Evolutionary conservation across 305 asterid genomes (phyloP), one percentile per base, ranked within the genome.

Genomic region (Fraxinus platypoda): DNA sequence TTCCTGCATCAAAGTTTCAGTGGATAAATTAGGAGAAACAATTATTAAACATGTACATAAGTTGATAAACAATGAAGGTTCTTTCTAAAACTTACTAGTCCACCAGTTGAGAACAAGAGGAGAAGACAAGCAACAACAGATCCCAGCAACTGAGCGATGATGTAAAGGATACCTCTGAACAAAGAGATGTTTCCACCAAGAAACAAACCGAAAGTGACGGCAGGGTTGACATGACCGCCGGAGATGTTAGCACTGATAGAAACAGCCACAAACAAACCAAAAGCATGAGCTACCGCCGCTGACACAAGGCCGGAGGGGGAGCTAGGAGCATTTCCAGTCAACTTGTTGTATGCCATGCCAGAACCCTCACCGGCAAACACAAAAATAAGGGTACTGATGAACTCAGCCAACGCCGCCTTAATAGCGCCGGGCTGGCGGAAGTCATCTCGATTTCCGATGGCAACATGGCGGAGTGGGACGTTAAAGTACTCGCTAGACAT

Each of bases 161-260:
- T 87, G 84, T 87, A 89, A 13, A 89, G 87, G 66, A 89, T 74
- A 8, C 91, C 88, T 25, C 92, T 89, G 82, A 89, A 52, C 26
- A 90, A 88, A 11, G 93, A 86, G 81, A 90, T 88, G 84, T 90
- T 88, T 3, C 93, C 93, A n/a, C 93, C 93, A 30, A 90, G 72
- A 23, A 90, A 90, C 25, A 88, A 30, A 7, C 92, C 92, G 54
- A 90, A 89, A 1, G 92, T 89, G 79, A 89, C 92, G 26, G 92
- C 90, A 6, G 92, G 92, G 87, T 90, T 90, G 82, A 90, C 92
- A 81, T 90, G 92, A 33, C 92, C 92, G n/a, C 92, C 91, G 84
- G 93, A 90, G 52, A 90, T 90, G 87, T 90, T 90, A 21, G 91
- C 90, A 21, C 83, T 59, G 68, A 88, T 78, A 15, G 93, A 74